Evolutionary conservation across 768 basidiomycete genomes (phyloP).

Genomic region (Xerocomus spinulosus): DNA sequence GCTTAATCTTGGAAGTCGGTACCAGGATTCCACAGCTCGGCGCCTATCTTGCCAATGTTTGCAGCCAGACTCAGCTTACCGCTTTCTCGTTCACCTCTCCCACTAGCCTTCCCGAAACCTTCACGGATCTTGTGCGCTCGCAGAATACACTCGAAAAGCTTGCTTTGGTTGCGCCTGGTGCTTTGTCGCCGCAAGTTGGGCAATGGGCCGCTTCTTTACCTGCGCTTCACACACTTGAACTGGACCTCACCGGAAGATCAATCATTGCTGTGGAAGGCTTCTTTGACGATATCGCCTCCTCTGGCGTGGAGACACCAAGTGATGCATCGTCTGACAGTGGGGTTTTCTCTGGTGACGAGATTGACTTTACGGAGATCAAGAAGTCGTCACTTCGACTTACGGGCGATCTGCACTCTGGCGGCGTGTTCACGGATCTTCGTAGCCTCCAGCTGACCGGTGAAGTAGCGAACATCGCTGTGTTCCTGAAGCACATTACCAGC

Average conservation of each 20-base stretch:
- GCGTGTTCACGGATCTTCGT: conserved; percentile 54
- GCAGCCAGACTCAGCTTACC: conserved; percentile 57
- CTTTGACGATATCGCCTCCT: conserved; percentile 65
- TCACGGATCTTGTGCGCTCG: conserved; percentile 58
- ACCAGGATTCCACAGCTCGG: conserved; percentile 54
- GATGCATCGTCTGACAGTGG: conserved; percentile 73
- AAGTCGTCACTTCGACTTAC: conserved; percentile 65
- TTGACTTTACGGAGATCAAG: conserved; percentile 71
- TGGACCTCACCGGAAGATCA: conserved; percentile 68
- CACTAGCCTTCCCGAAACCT: conserved; percentile 63
- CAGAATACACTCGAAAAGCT: conserved; percentile 61
- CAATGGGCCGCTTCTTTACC: conserved; percentile 68
- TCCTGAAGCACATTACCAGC: conserved; percentile 64
- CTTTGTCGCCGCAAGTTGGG: conserved; percentile 64
- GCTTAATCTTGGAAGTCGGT: conserved; percentile 57
- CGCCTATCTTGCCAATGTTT: conserved; percentile 60
- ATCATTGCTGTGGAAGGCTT: conserved; percentile 73
- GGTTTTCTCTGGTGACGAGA: conserved; percentile 71
- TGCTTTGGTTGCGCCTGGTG: conserved; percentile 68
- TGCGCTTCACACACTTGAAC: conserved; percentile 55
- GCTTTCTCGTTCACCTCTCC: conserved; percentile 68
- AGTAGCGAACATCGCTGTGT: conserved; percentile 63
- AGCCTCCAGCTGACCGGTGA: conserved; percentile 67
- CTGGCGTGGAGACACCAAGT: conserved; percentile 67
- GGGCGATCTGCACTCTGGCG: conserved; percentile 51